These are phyloP conservation scores for Chrysopogon serrulatus DNA, from an alignment of 176 grass and related monocot genomes.

Conservation along the genomic window DNA sequence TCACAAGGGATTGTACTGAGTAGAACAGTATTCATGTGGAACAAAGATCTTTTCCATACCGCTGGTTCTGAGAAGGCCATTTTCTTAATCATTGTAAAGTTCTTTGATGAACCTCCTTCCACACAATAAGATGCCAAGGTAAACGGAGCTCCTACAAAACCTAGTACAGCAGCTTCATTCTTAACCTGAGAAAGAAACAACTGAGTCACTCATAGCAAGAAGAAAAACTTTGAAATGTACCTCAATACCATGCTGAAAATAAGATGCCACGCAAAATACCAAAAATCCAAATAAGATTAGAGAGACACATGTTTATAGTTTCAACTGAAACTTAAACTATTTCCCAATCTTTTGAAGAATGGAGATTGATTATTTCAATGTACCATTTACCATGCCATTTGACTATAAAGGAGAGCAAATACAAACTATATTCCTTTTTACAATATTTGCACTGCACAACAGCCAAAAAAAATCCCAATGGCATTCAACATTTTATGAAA, in stretches of 20 bases:
- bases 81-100: slow-evolving; percentile 95
- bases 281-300: neutral
- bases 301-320: neutral
- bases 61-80: slow-evolving; percentile 88
- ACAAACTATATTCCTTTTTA: neutral
- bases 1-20: neutral
- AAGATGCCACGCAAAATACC: neutral
- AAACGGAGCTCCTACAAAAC: slow-evolving; percentile 98
- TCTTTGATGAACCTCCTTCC: slow-evolving; percentile 99
- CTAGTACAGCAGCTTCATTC: slow-evolving; percentile 88
- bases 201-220: neutral
- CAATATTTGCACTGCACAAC: neutral
- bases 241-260: neutral
- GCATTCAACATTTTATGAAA: neutral
- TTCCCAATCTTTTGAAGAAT: neutral
- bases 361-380: neutral
- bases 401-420: neutral
- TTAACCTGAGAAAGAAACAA: slow-evolving; percentile 70
- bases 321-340: neutral
- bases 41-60: slow-evolving; percentile 42
- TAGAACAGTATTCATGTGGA: slow-evolving; percentile 9
- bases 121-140: slow-evolving; percentile 95
- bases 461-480: neutral
- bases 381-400: neutral
- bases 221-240: neutral